These are phyloP conservation scores for Aspergillus glaucus DNA, from an alignment of 2,329 filamentous ascomycete genomes.

Conservation along the genomic window DNA sequence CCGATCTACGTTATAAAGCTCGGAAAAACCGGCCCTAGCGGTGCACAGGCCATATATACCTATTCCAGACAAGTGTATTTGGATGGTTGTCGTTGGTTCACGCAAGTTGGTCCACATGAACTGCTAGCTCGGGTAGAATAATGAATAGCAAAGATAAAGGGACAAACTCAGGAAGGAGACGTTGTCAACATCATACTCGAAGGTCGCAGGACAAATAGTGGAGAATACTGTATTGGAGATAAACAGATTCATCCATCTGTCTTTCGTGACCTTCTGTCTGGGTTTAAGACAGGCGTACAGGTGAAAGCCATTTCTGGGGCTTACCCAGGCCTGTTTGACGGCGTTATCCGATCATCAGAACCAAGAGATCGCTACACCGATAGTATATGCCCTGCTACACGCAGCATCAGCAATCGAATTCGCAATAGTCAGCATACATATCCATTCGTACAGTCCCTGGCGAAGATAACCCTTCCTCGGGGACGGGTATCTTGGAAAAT, in stretches of 20 bases:
- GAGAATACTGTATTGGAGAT: background rate
- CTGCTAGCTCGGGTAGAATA: background rate
- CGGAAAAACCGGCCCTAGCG: background rate
- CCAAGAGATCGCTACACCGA: background rate
- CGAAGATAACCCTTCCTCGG: background rate
- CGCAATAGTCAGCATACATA: background rate
- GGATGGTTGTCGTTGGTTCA: background rate
- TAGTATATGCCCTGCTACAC: background rate
- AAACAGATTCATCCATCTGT: background rate
- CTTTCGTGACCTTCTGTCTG: background rate
- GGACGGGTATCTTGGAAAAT: background rate
- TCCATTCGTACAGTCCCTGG: background rate
- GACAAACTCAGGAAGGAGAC: background rate
- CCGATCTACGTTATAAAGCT: background rate
- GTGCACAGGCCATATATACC: background rate
- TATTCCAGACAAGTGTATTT: background rate
- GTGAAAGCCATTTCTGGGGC: slow-evolving; percentile 1
- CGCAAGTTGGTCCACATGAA: background rate
- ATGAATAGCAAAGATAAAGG: background rate
- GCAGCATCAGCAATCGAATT: background rate
- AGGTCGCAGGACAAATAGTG: background rate
- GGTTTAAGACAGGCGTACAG: background rate
- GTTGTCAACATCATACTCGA: background rate
- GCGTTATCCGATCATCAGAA: too few species aligned
- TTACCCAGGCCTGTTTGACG: background rate